Base-by-base conservation (phyloP, 1,284 basidiomycete genomes). In the Apiotrichum gamsii region DNA sequence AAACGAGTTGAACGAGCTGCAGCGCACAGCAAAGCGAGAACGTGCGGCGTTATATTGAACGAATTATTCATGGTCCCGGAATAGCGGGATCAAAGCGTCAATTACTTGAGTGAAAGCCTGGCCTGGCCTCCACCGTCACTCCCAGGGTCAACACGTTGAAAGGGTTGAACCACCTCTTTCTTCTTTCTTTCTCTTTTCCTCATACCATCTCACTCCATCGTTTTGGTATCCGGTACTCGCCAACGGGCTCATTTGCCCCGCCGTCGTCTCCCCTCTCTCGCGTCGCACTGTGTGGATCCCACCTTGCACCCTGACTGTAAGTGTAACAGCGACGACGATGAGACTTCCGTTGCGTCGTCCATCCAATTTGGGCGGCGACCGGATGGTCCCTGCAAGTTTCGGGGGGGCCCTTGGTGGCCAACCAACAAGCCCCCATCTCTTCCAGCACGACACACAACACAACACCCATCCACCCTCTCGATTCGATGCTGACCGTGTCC, bases 231-330 rank as follows among this genome's bases (percentile, higher is more conserved):
- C 45, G 45, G 45, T 46, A n/a, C 18, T 46, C 37, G 38, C 39
- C 20, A 28, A 28, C 19, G 23, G 44, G 32, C 38, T 46, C 45
- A n/a, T 4, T 15, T 32, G 38, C 45, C 32, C 25, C 32, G 46
- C 52, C 52, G 53, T 43, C 40, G 49, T 57, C 58, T 57, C 56
- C 59, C 58, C 62, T 60, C 59, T 62, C 62, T 60, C 53, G 58
- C 57, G 59, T 60, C 46, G 57, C 56, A 51, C 59, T 60, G 60
- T 56, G 49, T 47, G 18, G 24, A 43, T 41, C 41, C 49, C 58
- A 56, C 61, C 56, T 49, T 56, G 58, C 47, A 47, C 58, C 54
- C 62, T 60, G 62, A 65, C 62, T 62, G 62, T 41, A 16, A 31
- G 39, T 41, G n/a, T n/a, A n/a, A n/a, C n/a, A n/a, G n/a, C n/a